These are phyloP conservation scores for Candida sp. DNA, from an alignment of 1,139 yeast species.

Conservation along the genomic window DNA sequence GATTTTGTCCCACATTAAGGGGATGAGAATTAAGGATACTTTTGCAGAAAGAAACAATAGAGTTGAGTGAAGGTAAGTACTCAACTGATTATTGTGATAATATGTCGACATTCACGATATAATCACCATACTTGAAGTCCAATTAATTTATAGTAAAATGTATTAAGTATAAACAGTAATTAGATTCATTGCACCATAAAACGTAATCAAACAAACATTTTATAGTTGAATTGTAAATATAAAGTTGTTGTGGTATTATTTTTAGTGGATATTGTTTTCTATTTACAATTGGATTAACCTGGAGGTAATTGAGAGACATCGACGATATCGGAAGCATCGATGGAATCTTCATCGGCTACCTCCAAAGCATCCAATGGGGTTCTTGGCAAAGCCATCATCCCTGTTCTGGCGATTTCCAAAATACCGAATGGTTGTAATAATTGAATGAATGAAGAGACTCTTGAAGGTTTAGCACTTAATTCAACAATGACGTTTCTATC, in stretches of 20 bases:
- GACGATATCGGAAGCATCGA: slow-evolving; percentile 67
- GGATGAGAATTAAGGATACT: too few relatives aligned
- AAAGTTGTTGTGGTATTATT: neutral
- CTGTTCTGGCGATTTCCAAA: slow-evolving; percentile 93
- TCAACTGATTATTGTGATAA: too few relatives aligned
- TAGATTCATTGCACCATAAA: too few relatives aligned
- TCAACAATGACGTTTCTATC: slow-evolving; percentile 95
- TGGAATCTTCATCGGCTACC: slow-evolving; percentile 47
- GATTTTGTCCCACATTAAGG: too few relatives aligned
- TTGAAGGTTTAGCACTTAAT: slow-evolving; percentile 88
- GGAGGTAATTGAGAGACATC: slow-evolving; percentile 91
- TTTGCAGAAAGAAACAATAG: too few relatives aligned
- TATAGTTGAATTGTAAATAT: too few relatives aligned
- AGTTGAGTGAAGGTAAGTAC: neutral
- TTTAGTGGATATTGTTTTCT: neutral
- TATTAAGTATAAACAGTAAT: too few relatives aligned
- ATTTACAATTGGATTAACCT: slow-evolving; percentile 49
- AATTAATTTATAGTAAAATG: too few relatives aligned
- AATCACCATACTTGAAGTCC: too few relatives aligned
- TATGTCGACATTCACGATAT: too few relatives aligned
- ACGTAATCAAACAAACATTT: too few relatives aligned
- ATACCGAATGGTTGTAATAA: slow-evolving; percentile 95
- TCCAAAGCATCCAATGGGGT: slow-evolving; percentile 68
- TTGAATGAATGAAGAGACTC: slow-evolving; percentile 82
- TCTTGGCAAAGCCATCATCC: slow-evolving; percentile 98